Base-by-base conservation (phyloP, 148 eudicot species). In the Rhododendron vialii region DNA sequence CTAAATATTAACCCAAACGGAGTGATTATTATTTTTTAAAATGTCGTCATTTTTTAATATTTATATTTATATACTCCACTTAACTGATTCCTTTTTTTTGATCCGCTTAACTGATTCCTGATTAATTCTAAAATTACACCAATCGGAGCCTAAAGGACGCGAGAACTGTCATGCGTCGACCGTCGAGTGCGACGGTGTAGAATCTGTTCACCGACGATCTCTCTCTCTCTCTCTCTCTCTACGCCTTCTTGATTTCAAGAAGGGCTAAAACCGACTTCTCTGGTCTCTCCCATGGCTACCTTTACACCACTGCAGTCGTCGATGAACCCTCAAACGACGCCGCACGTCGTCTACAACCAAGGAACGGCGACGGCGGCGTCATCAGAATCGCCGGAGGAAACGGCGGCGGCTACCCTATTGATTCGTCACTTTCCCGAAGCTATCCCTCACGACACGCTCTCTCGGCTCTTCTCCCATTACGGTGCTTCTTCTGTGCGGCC, bases 371-470 rank as follows among this genome's bases (percentile, higher is more conserved):
- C 85, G 83, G 59, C 74, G 77, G 10, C 51, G 18, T 53, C 84
- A 73, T 77, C 83, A 74, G 86, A 80, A 76, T 83, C 88, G 1
- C 53, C 86, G n/a, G 87, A 87, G 57, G 83, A 87, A 33, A 47
- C 86, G 47, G 41, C 87, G 48, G 53, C 84, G 11, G 84, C 93
- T 43, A 94, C 95, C 7, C 94, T 96, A 43, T 87, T 96, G 91
- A 88, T 95, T 82, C 99, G 94, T 7, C 98, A 92, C 83, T 98
- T 96, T 69, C 99, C 96, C 0, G 94, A 96, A 88, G 96, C 96
- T 41, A 92, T 96, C 86, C 98, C 95, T 11, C 45, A 82, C 9
- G 95, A 94, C 51, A 95, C 95, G 26, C 93, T 96, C 50, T 84
- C 92, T 12, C 91, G 95, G 28, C 95, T 96, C 76, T 92, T 96